Percentiles rank a stretch among this genome's conserved stretches.
Conservation (phyloP, 192 early-diverging fungal species). For the Gigaspora rosea region DNA sequence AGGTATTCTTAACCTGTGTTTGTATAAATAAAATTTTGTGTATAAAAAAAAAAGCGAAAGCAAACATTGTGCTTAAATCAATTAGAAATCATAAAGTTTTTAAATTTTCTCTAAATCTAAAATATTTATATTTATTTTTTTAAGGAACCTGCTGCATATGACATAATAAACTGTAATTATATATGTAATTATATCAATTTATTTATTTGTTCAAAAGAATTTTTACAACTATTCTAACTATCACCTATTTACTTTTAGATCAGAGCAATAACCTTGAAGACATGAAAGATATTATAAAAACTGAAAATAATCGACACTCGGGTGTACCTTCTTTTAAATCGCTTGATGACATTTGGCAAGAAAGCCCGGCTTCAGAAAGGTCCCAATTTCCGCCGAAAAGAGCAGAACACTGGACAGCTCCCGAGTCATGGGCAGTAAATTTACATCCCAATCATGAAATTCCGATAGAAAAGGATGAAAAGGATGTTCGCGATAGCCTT, state of each 20-base stretch:
- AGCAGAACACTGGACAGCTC: slow-evolving; percentile 62
- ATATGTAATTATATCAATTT: not conserved
- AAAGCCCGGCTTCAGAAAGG: not conserved
- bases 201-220: not conserved
- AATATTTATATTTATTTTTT: too few species aligned
- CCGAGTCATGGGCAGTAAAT: slow-evolving; percentile 75
- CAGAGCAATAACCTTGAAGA: slow-evolving; percentile 39
- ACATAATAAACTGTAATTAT: too few species aligned
- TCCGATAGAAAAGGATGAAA: not conserved
- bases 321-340: not conserved
- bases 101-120: too few species aligned
- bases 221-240: not conserved
- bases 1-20: too few species aligned
- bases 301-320: slow-evolving; percentile 29
- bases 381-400: not conserved
- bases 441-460: slow-evolving; percentile 46
- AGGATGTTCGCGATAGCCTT: too few species aligned
- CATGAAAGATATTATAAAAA: slow-evolving; percentile 52
- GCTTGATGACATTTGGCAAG: not conserved
- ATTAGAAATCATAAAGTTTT: too few species aligned
- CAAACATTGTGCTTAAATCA: too few species aligned
- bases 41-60: too few species aligned
- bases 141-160: too few species aligned
- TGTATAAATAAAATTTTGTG: too few species aligned
- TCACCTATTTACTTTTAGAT: slow-evolving; percentile 26